A percentile compares a stretch with the other conserved stretches of the same genome.
These are phyloP conservation scores for Aspergillus aculeatinus DNA, from an alignment of 2,329 filamentous ascomycete genomes.

Conservation along the genomic window DNA sequence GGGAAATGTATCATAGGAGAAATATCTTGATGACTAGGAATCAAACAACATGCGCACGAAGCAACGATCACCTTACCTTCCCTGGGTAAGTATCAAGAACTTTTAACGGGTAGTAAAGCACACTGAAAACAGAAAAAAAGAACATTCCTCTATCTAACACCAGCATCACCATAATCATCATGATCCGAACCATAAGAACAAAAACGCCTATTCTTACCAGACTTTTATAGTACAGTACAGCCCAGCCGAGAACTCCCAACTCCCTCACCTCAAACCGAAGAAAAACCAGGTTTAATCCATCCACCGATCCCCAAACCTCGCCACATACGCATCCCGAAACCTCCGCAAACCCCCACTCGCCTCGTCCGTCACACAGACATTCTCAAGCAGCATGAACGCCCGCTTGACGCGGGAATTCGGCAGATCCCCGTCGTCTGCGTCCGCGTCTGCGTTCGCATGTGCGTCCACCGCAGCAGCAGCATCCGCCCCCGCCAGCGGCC, in stretches of 20 bases:
- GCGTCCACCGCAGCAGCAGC: slow-evolving; percentile 1
- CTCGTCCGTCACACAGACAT: slow-evolving; percentile 35
- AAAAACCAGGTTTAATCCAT: slow-evolving; percentile 11
- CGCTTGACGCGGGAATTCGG: slow-evolving; percentile 28
- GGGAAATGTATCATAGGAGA: too few relatives aligned
- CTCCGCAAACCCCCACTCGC: slow-evolving; percentile 34
- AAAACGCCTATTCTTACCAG: too few relatives aligned
- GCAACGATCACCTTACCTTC: too few relatives aligned
- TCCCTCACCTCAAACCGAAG: background rate
- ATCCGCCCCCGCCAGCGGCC: background rate
- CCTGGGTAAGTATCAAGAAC: too few relatives aligned
- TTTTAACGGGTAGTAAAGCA: too few relatives aligned
- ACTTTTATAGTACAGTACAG: background rate
- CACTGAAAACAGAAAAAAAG: too few relatives aligned
- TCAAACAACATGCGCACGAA: too few relatives aligned
- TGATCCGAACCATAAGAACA: too few relatives aligned
- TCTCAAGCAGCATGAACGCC: slow-evolving; percentile 36
- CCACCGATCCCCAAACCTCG: slow-evolving; percentile 22
- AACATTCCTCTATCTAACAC: too few relatives aligned
- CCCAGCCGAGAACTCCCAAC: background rate
- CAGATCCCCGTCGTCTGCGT: slow-evolving; percentile 6
- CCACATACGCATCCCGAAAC: slow-evolving; percentile 30
- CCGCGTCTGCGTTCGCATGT: background rate
- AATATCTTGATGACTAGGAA: too few relatives aligned
- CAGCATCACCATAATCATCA: too few relatives aligned